A percentile compares a stretch with the other conserved stretches of the same genome.
Conservation (phyloP, 192 early-diverging fungal genomes). For the Entomortierella parvispora region DNA sequence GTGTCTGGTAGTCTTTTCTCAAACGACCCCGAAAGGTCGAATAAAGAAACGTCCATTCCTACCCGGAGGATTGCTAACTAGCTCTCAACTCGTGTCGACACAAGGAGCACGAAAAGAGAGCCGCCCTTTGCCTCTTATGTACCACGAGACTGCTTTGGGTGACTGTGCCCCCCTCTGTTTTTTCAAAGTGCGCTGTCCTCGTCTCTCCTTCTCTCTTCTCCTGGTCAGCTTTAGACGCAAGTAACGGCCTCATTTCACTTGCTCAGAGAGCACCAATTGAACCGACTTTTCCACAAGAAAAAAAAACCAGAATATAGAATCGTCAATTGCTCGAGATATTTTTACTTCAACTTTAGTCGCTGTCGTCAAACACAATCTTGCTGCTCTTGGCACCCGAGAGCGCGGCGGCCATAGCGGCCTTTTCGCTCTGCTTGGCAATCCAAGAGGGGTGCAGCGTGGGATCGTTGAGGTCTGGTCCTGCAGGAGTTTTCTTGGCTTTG, state of each 20-base stretch:
- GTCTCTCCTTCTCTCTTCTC: too few relatives aligned
- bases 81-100: constrained; percentile 8
- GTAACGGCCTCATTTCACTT: too few relatives aligned
- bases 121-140: too few relatives aligned
- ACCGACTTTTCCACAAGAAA: too few relatives aligned
- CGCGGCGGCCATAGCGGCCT: constrained; percentile 50
- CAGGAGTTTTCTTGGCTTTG: constrained; percentile 8
- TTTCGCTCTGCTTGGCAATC: constrained; percentile 51
- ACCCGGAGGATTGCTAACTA: constrained; percentile 9
- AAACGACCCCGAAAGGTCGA: neutral
- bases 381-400: constrained; percentile 58
- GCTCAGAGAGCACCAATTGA: too few relatives aligned
- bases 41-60: neutral
- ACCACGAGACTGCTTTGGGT: too few relatives aligned
- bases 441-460: constrained; percentile 49
- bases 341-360: constrained; percentile 11
- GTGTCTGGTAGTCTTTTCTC: constrained; percentile 4
- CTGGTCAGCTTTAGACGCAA: too few relatives aligned
- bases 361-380: constrained; percentile 62
- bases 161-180: too few relatives aligned
- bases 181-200: too few relatives aligned
- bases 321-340: neutral
- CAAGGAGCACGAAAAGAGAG: neutral
- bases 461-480: constrained; percentile 40
- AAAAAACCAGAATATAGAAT: too few relatives aligned